A percentile compares a stretch with the other conserved stretches of the same genome.
Evolutionary conservation across 768 basidiomycete species (phyloP).

Genomic region (Boletus sp.): DNA sequence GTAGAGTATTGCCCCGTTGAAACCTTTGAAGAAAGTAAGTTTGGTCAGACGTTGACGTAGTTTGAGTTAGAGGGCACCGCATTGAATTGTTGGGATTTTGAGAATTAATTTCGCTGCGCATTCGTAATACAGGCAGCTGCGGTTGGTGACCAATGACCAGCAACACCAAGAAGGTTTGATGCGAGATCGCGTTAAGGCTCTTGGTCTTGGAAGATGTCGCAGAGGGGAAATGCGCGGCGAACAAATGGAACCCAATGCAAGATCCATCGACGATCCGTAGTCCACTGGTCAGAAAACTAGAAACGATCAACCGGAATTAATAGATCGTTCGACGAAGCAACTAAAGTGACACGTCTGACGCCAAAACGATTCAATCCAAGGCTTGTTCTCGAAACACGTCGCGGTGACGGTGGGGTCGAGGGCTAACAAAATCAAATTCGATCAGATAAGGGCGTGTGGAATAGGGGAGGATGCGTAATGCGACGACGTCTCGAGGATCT

Average conservation of each 20-base stretch:
- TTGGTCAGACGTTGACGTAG: slow-evolving; percentile 43
- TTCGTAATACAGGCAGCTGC: slow-evolving; percentile 57
- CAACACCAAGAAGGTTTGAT: slow-evolving; percentile 47
- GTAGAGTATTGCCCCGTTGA: slow-evolving; percentile 42
- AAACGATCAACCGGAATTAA: slow-evolving; percentile 47
- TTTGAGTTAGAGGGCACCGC: slow-evolving; percentile 44
- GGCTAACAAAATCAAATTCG: slow-evolving; percentile 33
- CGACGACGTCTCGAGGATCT: slow-evolving; percentile 43
- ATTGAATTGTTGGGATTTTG: slow-evolving; percentile 53
- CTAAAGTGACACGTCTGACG: slow-evolving; percentile 48
- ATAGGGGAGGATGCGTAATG: slow-evolving; percentile 12
- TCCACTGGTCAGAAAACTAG: slow-evolving; percentile 51
- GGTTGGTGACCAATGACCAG: slow-evolving; percentile 50
- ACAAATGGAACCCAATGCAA: slow-evolving; percentile 52
- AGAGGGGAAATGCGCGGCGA: slow-evolving; percentile 44
- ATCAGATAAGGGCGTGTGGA: slow-evolving; percentile 3
- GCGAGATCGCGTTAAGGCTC: slow-evolving; percentile 41
- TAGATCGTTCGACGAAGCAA: slow-evolving; percentile 60
- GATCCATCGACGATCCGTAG: slow-evolving; percentile 50
- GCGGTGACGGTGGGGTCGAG: slow-evolving; percentile 53
- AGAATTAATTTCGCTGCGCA: slow-evolving; percentile 50
- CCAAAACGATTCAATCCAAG: slow-evolving; percentile 44
- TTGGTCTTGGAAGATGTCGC: slow-evolving; percentile 44
- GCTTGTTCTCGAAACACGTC: slow-evolving; percentile 45
- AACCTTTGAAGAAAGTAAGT: slow-evolving; percentile 55